Conservation (phyloP, 805 yeast genomes). For the Zygosaccharomyces kombuchaensis region DNA sequence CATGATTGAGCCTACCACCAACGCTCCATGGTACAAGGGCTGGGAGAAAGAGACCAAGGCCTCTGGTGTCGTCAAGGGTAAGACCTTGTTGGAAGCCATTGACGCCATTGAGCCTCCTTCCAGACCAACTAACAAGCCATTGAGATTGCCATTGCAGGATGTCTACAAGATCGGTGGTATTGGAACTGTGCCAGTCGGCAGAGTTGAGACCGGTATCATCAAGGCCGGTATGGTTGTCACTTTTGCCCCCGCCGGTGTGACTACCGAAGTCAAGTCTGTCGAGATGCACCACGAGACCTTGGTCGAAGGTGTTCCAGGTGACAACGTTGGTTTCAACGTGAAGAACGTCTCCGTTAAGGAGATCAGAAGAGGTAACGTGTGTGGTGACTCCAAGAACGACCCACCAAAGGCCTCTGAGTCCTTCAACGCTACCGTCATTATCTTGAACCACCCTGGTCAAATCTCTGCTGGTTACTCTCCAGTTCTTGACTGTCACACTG, state of each 20-base stretch:
- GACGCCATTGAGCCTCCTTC: slow-evolving; percentile 76
- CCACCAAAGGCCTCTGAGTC: slow-evolving; percentile 77
- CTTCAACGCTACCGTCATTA: slow-evolving; percentile 81
- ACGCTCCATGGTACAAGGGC: slow-evolving; percentile 88
- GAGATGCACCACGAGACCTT: slow-evolving; percentile 84
- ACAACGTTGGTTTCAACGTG: slow-evolving; percentile 86
- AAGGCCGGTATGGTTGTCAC: slow-evolving; percentile 88
- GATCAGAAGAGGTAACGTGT: slow-evolving; percentile 88
- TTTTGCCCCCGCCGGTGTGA: slow-evolving; percentile 87
- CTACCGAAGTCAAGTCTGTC: slow-evolving; percentile 86
- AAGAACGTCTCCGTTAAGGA: slow-evolving; percentile 88
- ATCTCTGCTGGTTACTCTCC: slow-evolving; percentile 88
- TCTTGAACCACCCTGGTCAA: slow-evolving; percentile 91
- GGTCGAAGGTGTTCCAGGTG: slow-evolving; percentile 82
- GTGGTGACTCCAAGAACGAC: slow-evolving; percentile 87
- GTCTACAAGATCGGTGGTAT: slow-evolving; percentile 92
- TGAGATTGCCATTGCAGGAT: slow-evolving; percentile 86
- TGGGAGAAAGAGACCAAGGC: slow-evolving; percentile 75
- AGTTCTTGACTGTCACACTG: slow-evolving; percentile 88
- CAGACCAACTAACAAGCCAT: slow-evolving; percentile 83
- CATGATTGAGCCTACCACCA: slow-evolving; percentile 79
- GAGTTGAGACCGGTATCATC: slow-evolving; percentile 89
- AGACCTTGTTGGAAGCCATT: slow-evolving; percentile 80
- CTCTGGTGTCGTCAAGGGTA: slow-evolving; percentile 61
- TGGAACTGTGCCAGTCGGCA: slow-evolving; percentile 90